phyloP scores from a whole-genome alignment of 208 protist genomes.

The Balamuthia mandrillaris region DNA sequence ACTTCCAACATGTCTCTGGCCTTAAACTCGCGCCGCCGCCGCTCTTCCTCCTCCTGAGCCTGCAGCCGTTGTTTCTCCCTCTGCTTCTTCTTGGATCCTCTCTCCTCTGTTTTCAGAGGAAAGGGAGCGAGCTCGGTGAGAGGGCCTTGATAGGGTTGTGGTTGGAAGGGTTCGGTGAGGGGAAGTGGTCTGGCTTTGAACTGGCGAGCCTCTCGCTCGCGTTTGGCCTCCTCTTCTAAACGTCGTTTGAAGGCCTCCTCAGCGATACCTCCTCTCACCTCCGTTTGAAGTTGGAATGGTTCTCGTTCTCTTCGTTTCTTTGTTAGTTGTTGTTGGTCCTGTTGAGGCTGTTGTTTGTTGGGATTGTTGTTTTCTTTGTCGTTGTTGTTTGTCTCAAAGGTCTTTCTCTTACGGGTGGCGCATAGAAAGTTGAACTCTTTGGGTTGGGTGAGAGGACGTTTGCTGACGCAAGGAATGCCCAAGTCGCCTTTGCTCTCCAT shows the following conservation, averaged over 20 bases:
- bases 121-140: background rate
- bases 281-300: conserved; percentile 1
- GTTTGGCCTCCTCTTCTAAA: background rate
- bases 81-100: background rate
- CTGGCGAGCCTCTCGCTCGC: background rate
- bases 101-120: background rate
- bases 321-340: background rate
- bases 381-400: background rate
- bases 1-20: no score
- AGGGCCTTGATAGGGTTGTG: background rate
- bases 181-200: background rate
- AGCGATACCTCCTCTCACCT: background rate
- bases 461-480: background rate
- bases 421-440: background rate
- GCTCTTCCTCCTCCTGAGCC: background rate
- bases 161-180: background rate
- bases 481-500: background rate
- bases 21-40: no score
- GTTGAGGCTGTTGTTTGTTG: background rate
- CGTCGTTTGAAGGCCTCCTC: background rate
- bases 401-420: background rate
- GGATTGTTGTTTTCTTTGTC: background rate
- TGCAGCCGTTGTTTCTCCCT: background rate
- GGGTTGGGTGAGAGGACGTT: background rate
- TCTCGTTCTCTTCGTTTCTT: background rate